A percentile compares a stretch with the other conserved stretches of the same genome.
Evolutionary conservation across 352 stramenopile species (phyloP).

Genomic region (Pythium scleroteichum): DNA sequence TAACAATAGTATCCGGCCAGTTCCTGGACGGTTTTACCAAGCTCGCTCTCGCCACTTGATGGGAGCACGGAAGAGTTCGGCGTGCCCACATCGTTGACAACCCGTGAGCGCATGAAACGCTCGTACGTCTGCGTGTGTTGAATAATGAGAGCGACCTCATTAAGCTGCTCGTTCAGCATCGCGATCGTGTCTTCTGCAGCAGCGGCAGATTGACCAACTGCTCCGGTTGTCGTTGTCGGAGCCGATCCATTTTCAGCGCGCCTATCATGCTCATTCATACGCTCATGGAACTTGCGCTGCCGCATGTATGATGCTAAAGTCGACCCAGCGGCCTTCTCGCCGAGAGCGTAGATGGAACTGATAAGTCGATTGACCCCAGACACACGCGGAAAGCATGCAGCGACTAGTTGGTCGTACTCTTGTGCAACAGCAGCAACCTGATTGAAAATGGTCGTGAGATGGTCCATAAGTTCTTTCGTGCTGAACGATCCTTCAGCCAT

Average conservation of each 20-base stretch:
- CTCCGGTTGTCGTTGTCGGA: conserved; percentile 3
- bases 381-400: conserved; percentile 55
- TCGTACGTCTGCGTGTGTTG: conserved; percentile 90
- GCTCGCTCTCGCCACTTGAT: conserved; percentile 64
- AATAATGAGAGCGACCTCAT: conserved; percentile 85
- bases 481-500: conserved; percentile 58
- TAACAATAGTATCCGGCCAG: conserved; percentile 86
- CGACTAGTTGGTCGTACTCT: conserved; percentile 55
- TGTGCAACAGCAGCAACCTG: conserved; percentile 64
- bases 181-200: conserved; percentile 62
- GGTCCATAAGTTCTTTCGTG: conserved; percentile 73
- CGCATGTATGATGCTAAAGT: conserved; percentile 73
- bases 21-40: conserved; percentile 83
- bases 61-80: conserved; percentile 36
- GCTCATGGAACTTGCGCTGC: conserved; percentile 70
- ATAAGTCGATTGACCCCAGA: conserved; percentile 55
- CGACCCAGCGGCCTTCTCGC: conserved; percentile 55
- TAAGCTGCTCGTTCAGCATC: conserved; percentile 81
- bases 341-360: conserved; percentile 51
- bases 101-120: conserved; percentile 81
- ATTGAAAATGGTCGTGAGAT: conserved; percentile 79
- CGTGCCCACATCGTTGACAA: conserved; percentile 17
- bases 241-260: conserved; percentile 19
- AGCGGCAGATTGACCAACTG: background rate
- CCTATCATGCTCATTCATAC: conserved; percentile 38